Percentiles rank a stretch among this genome's conserved stretches.
Conservation (phyloP, 768 basidiomycete species). For the Pholiota microspora region DNA sequence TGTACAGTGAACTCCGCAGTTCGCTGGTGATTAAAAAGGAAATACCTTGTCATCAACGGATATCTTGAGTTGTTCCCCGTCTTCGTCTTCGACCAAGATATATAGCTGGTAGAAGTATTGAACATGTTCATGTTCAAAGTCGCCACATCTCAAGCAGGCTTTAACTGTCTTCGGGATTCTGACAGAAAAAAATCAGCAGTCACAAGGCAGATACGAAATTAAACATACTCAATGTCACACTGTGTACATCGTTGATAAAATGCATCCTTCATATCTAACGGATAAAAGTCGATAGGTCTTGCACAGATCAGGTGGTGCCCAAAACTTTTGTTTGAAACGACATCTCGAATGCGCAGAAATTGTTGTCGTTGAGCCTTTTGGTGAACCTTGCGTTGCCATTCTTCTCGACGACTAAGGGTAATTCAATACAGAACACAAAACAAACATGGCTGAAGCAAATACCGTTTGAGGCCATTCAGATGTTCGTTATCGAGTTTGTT, state of each 20-base stretch:
- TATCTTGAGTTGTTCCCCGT: constrained; percentile 39
- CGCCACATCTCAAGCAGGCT: constrained; percentile 51
- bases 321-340: constrained; percentile 29
- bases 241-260: constrained; percentile 48
- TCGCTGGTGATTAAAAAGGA: too few species aligned
- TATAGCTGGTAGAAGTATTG: constrained; percentile 47
- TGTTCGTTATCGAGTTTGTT: constrained; percentile 33
- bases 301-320: constrained; percentile 43
- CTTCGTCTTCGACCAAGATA: constrained; percentile 50
- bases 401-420: constrained; percentile 26
- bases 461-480: constrained; percentile 42
- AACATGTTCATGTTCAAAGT: constrained; percentile 49
- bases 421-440: neutral
- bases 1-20: too few species aligned
- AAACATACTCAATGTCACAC: constrained; percentile 49
- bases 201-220: neutral
- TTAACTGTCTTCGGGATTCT: constrained; percentile 44
- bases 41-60: constrained; percentile 47
- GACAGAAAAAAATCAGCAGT: neutral
- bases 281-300: constrained; percentile 55
- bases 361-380: neutral
- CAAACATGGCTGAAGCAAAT: constrained; percentile 8
- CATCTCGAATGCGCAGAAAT: constrained; percentile 34
- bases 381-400: constrained; percentile 24
- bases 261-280: constrained; percentile 45